These are phyloP conservation scores for Cordyceps javanica DNA, from an alignment of 2,329 filamentous ascomycete species.

Conservation along the genomic window DNA sequence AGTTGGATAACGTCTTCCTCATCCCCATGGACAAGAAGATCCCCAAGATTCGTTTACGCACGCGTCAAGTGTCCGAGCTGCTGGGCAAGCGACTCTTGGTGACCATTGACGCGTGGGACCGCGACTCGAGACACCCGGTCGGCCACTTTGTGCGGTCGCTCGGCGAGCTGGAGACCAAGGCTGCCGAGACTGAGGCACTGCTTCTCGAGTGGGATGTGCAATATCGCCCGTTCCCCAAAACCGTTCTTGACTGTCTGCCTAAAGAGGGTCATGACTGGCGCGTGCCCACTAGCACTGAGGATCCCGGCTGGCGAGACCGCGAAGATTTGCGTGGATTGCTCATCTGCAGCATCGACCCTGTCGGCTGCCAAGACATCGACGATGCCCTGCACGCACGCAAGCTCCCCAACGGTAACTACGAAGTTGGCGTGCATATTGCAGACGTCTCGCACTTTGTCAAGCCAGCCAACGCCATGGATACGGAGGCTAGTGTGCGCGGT, in stretches of 20 bases:
- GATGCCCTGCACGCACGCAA: slow-evolving; percentile 85
- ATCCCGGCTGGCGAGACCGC: slow-evolving; percentile 82
- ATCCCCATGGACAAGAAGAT: slow-evolving; percentile 98
- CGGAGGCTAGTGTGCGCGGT: slow-evolving; percentile 86
- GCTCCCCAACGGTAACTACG: slow-evolving; percentile 86
- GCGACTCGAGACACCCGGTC: slow-evolving; percentile 84
- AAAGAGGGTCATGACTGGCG: slow-evolving; percentile 89
- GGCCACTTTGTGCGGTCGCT: slow-evolving; percentile 92
- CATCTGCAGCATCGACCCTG: slow-evolving; percentile 95
- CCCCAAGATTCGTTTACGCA: slow-evolving; percentile 90
- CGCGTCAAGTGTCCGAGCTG: slow-evolving; percentile 81
- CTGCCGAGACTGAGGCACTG: slow-evolving; percentile 93
- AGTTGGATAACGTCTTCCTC: slow-evolving; percentile 88
- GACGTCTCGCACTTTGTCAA: slow-evolving; percentile 99
- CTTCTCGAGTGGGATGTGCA: slow-evolving; percentile 95
- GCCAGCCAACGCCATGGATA: slow-evolving; percentile 94
- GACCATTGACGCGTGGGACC: slow-evolving; percentile 91
- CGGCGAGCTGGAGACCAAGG: slow-evolving; percentile 91
- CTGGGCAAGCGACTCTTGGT: slow-evolving; percentile 88
- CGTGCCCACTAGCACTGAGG: slow-evolving; percentile 71
- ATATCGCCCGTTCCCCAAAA: slow-evolving; percentile 93
- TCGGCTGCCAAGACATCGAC: slow-evolving; percentile 96
- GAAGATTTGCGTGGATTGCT: slow-evolving; percentile 78
- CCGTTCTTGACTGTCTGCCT: slow-evolving; percentile 88
- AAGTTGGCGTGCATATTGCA: slow-evolving; percentile 96